Evolutionary conservation across 208 protist genomes (phyloP).

Genomic region (Acanthamoeba rhysodes): DNA sequence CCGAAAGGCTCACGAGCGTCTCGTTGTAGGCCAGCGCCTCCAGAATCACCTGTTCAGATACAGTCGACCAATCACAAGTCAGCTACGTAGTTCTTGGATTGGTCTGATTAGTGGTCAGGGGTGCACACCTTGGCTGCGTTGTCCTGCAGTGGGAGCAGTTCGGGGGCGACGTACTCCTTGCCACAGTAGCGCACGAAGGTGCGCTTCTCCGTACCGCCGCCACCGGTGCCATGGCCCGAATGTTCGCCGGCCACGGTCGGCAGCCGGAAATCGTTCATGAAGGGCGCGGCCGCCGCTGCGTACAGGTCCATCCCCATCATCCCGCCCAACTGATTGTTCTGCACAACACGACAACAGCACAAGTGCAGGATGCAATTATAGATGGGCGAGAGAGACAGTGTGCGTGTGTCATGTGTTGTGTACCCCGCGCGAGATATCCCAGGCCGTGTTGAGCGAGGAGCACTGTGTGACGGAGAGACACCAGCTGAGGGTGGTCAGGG

Average conservation of each 20-base stretch:
- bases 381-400: too few species aligned
- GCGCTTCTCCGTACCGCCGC: background rate
- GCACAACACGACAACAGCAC: too few species aligned
- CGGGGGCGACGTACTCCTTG: conserved; percentile 26
- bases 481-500: conserved; percentile 39
- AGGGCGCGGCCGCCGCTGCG: background rate
- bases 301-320: conserved; percentile 7
- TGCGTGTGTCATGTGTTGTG: too few species aligned
- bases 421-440: background rate
- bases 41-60: background rate
- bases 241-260: background rate
- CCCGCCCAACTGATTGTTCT: background rate
- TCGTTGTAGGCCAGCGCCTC: conserved; percentile 55
- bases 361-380: too few species aligned
- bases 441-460: conserved; percentile 18
- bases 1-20: conserved; percentile 14
- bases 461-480: conserved; percentile 29
- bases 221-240: background rate
- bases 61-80: background rate
- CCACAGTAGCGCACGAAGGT: conserved; percentile 15
- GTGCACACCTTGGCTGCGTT: conserved; percentile 5
- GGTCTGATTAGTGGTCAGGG: background rate
- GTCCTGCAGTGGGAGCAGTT: background rate
- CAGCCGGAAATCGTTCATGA: background rate
- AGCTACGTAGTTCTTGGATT: background rate